Evolutionary conservation across 495 filamentous ascomycete species (phyloP).

Genomic region (Clohesyomyces aquaticus): DNA sequence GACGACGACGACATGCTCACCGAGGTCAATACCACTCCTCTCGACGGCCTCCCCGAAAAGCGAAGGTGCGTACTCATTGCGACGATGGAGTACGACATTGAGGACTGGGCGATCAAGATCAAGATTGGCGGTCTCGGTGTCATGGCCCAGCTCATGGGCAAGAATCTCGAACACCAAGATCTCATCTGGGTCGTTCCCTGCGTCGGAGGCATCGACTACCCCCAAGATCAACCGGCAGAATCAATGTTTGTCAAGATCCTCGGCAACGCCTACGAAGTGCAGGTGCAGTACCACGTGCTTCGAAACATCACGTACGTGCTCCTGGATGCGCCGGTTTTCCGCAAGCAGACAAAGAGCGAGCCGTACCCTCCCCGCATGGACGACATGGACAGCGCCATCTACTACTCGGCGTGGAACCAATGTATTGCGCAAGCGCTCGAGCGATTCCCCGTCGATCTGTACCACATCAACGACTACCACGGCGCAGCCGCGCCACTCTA

Average conservation of each 20-base stretch:
- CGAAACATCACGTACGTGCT: conserved; percentile 76
- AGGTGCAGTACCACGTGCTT: conserved; percentile 66
- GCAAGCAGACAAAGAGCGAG: conserved; percentile 66
- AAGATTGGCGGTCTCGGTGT: conserved; percentile 76
- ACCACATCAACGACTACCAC: conserved; percentile 84
- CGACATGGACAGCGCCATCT: conserved; percentile 70
- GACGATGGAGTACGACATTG: conserved; percentile 76
- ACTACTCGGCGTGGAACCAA: conserved; percentile 76
- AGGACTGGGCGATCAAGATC: conserved; percentile 72
- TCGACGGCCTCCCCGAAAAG: conserved; percentile 26
- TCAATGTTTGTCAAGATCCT: conserved; percentile 70
- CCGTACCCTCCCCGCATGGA: conserved; percentile 77
- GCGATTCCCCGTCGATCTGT: conserved; percentile 68
- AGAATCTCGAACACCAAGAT: conserved; percentile 68
- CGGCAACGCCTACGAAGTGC: conserved; percentile 65
- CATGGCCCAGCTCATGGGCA: conserved; percentile 70
- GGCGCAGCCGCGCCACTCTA: conserved; percentile 74
- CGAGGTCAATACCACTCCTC: background rate
- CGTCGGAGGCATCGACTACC: conserved; percentile 70
- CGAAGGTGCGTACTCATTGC: conserved; percentile 65
- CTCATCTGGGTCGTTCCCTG: conserved; percentile 79
- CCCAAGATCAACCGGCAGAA: conserved; percentile 61
- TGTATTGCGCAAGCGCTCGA: conserved; percentile 67
- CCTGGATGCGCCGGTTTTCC: conserved; percentile 71
- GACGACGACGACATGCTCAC: background rate